Conservation (phyloP, 768 basidiomycete species). For the Pleurotus djamor region DNA sequence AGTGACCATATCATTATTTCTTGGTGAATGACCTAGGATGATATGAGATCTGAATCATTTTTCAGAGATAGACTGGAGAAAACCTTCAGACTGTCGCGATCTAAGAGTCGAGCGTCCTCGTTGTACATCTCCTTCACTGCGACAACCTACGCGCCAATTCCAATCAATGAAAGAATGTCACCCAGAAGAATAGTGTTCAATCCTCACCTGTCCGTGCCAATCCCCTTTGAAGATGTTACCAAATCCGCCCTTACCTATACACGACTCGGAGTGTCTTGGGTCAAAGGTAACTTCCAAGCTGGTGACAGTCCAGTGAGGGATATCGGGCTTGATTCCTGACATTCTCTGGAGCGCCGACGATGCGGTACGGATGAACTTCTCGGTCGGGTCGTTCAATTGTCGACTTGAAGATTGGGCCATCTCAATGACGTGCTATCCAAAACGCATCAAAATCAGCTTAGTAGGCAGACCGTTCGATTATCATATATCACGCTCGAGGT, state of each 20-base stretch:
- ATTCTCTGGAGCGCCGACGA: constrained; percentile 12
- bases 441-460: no score
- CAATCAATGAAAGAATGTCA: no score
- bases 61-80: background rate
- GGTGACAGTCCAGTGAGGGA: constrained; percentile 21
- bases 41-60: no score
- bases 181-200: no score
- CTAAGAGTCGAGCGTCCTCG: background rate
- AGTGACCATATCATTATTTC: constrained; percentile 33
- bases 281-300: constrained; percentile 21
- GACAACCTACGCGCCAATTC: no score
- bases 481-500: background rate
- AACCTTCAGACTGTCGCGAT: background rate
- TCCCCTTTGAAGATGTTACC: constrained; percentile 8
- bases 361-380: constrained; percentile 14
- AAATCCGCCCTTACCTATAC: constrained; percentile 1
- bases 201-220: background rate
- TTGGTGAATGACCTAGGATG: constrained; percentile 5
- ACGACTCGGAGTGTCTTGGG: background rate
- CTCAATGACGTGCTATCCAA: background rate
- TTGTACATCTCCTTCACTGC: background rate
- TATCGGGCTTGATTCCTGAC: constrained; percentile 8
- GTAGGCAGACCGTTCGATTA: background rate
- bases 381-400: constrained; percentile 6
- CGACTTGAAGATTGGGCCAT: background rate